Percentiles rank a stretch among this genome's conserved stretches.
Conservation (phyloP, 78 protist genomes). For the Dictyostelium intermedium region DNA sequence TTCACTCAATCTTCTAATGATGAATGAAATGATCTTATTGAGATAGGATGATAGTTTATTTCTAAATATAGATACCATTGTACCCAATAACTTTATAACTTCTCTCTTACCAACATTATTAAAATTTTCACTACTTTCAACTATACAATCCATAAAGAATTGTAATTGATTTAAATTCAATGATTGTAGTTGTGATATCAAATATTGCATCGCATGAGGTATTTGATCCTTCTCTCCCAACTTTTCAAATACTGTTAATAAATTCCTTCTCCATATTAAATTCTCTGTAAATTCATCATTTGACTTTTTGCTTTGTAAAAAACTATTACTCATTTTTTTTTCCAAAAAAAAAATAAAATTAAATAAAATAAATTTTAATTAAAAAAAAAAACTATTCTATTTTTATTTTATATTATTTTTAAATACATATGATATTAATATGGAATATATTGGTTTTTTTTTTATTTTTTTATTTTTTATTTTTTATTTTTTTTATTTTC, state of each 20-base stretch:
- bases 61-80: neutral
- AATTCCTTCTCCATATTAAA: slow-evolving; percentile 14
- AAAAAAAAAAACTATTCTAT: neutral
- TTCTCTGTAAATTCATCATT: neutral
- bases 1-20: neutral
- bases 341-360: neutral
- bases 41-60: neutral
- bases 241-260: neutral
- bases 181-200: neutral
- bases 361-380: neutral
- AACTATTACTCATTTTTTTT: neutral
- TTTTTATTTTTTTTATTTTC: too few species aligned
- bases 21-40: neutral
- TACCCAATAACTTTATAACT: neutral
- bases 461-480: neutral
- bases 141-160: slow-evolving; percentile 7
- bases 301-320: neutral
- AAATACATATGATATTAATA: neutral
- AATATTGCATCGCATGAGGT: neutral
- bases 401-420: neutral
- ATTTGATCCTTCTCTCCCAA: neutral
- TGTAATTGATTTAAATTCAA: neutral
- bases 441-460: neutral
- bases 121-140: neutral
- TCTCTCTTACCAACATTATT: slow-evolving; percentile 14